phyloP scores from a whole-genome alignment of 2,329 filamentous ascomycete genomes.

The Colletotrichum echinochloae region DNA sequence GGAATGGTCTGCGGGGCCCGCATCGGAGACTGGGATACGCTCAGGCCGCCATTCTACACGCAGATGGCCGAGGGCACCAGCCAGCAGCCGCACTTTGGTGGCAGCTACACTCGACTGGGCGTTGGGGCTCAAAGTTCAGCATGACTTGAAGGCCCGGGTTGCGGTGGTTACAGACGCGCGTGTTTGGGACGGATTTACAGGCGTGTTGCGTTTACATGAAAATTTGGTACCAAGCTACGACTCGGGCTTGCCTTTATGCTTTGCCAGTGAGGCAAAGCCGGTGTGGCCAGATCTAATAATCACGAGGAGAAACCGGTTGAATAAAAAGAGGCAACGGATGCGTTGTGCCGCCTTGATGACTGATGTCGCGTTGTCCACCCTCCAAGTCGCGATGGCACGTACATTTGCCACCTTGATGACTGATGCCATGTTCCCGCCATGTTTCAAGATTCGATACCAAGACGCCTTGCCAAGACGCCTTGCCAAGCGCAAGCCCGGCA shows the following conservation, averaged over 20 bases:
- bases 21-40: conserved; percentile 25
- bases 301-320: neutral
- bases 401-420: neutral
- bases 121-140: neutral
- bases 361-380: neutral
- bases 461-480: neutral
- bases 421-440: neutral
- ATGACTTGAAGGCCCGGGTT: neutral
- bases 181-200: neutral
- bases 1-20: conserved; percentile 26
- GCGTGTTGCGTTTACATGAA: neutral
- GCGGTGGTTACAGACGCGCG: neutral
- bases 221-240: conserved; percentile 22
- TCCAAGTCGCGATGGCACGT: neutral
- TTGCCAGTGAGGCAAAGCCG: neutral
- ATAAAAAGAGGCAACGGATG: neutral
- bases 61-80: conserved; percentile 22
- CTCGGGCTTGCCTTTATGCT: neutral
- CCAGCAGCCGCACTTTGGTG: conserved; percentile 24
- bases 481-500: neutral
- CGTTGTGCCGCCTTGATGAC: neutral
- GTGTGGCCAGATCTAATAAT: conserved; percentile 8
- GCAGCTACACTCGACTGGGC: conserved; percentile 15
- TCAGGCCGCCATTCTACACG: conserved; percentile 24
- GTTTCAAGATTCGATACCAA: neutral